These are phyloP conservation scores for Lipomyces chichibuensis DNA, from an alignment of 805 yeast genomes.

Conservation along the genomic window DNA sequence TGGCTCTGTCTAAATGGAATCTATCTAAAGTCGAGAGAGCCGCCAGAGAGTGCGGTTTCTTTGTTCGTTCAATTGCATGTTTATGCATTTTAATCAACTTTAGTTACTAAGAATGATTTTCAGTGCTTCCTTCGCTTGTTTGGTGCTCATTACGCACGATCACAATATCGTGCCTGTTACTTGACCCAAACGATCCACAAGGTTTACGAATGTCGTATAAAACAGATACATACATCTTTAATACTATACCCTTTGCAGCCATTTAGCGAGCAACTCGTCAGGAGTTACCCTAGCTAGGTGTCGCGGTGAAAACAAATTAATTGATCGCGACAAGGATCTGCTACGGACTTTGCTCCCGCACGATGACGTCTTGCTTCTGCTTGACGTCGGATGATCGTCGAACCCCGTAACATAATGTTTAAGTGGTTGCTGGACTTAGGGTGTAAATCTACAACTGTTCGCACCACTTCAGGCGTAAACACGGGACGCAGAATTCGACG, in stretches of 20 bases:
- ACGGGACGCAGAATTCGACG: no score
- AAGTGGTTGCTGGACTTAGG: no score
- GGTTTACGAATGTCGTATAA: not conserved
- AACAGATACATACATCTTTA: not conserved
- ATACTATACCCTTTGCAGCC: not conserved
- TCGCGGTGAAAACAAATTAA: no score
- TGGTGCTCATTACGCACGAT: not conserved
- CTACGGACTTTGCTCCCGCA: not conserved
- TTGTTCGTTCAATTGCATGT: not conserved
- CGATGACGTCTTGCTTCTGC: not conserved
- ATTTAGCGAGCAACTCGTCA: not conserved
- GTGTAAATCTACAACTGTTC: no score
- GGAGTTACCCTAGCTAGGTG: no score
- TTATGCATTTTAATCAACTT: not conserved
- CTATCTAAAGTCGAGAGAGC: not conserved
- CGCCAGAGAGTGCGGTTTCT: not conserved
- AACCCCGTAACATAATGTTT: no score
- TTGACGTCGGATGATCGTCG: no score
- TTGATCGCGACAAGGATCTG: no score
- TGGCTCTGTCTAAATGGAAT: constrained; percentile 23
- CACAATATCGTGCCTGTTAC: not conserved
- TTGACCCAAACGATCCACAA: no score
- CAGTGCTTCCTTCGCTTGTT: not conserved
- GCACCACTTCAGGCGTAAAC: no score
- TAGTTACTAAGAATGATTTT: not conserved